A percentile compares a stretch with the other conserved stretches of the same genome.
Evolutionary conservation across 2,329 filamentous ascomycete species (phyloP).

Genomic region (Plectosphaerella cucumerina): DNA sequence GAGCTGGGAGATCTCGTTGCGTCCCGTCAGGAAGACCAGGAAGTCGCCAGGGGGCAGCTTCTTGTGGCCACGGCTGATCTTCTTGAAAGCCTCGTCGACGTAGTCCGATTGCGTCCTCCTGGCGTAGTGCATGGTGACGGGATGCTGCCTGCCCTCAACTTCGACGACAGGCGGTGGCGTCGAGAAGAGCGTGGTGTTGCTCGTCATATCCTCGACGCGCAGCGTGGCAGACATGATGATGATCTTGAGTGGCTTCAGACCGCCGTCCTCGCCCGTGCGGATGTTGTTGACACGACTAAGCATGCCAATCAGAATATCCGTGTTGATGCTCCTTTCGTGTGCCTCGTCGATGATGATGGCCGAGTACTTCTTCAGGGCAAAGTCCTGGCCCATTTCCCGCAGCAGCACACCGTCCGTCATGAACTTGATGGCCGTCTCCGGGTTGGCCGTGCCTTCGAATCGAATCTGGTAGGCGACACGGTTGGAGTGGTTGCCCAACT

Average conservation of each 20-base stretch:
- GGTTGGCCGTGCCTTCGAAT: conserved; percentile 79
- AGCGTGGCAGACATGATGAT: conserved; percentile 98
- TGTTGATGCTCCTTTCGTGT: conserved; percentile 95
- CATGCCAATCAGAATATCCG: conserved; percentile 97
- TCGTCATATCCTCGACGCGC: conserved; percentile 82
- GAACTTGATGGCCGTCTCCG: conserved; percentile 90
- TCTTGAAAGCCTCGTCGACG: conserved; percentile 82
- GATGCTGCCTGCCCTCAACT: conserved; percentile 86
- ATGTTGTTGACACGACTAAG: conserved; percentile 88
- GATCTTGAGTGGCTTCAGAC: conserved; percentile 77
- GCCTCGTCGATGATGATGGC: conserved; percentile 94
- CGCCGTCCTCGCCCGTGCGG: conserved; percentile 63
- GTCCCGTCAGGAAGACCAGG: conserved; percentile 89
- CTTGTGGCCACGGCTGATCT: conserved; percentile 80
- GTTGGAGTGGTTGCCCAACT: conserved; percentile 73
- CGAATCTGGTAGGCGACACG: conserved; percentile 90
- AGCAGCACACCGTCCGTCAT: conserved; percentile 98
- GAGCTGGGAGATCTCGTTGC: conserved; percentile 85
- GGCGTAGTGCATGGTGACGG: conserved; percentile 86
- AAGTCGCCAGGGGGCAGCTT: conserved; percentile 90
- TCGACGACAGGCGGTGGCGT: conserved; percentile 78
- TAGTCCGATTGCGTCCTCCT: conserved; percentile 82
- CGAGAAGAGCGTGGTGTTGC: conserved; percentile 77
- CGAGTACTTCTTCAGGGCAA: conserved; percentile 84
- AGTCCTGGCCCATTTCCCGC: conserved; percentile 85